Percentiles rank a stretch among this genome's conserved stretches.
These are phyloP conservation scores for Aspergillus oerlinghausenensis DNA, from an alignment of 2,329 filamentous ascomycete genomes.

Conservation along the genomic window DNA sequence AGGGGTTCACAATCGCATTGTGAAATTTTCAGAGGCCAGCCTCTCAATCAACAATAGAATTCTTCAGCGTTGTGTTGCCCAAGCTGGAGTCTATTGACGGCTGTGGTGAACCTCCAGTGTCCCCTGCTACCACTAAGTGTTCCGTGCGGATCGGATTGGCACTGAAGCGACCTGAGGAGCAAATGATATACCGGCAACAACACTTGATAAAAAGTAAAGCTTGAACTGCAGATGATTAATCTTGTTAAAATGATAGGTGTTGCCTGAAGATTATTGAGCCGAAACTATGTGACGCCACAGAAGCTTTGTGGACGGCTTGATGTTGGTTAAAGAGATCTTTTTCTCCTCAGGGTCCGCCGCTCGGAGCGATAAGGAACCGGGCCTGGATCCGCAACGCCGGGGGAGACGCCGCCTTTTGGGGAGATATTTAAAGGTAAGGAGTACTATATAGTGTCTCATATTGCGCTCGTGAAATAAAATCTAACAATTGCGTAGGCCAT, in stretches of 20 bases:
- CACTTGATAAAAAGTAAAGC: neutral
- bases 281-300: neutral
- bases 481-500: neutral
- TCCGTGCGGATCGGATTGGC: conserved; percentile 5
- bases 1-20: conserved; percentile 12
- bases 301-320: neutral
- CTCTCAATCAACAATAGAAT: conserved; percentile 3
- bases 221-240: neutral
- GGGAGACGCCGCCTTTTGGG: neutral
- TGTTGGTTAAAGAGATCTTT: conserved; percentile 10
- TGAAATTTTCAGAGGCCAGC: conserved; percentile 7
- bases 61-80: neutral
- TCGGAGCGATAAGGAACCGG: conserved; percentile 21
- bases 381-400: conserved; percentile 1
- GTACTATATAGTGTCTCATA: neutral
- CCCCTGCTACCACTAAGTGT: conserved; percentile 7
- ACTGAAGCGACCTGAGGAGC: conserved; percentile 1
- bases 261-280: neutral
- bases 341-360: conserved; percentile 15
- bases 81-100: neutral
- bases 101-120: conserved; percentile 2
- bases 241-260: neutral
- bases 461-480: neutral
- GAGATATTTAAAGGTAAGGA: neutral
- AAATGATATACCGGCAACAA: neutral